phyloP scores from a whole-genome alignment of 257 asterid genomes.

The Fraxinus pennsylvanica region DNA sequence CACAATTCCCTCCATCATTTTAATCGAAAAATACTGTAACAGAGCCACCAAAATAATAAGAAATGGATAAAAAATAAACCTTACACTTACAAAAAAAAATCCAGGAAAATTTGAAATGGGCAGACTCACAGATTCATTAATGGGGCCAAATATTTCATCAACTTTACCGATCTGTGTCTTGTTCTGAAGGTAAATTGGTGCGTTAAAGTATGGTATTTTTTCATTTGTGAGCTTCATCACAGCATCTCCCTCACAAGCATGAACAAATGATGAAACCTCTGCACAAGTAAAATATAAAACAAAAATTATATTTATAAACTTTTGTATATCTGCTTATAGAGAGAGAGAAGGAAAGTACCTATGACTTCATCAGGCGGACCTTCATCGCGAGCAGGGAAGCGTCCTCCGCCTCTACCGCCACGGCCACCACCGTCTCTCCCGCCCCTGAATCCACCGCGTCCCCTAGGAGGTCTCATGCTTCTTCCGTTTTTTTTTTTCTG shows the following conservation, averaged over 20 bases:
- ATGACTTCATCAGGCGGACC: conserved; percentile 70
- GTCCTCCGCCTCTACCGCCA: conserved; percentile 46
- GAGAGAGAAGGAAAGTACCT: conserved; percentile 39
- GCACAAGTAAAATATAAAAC: conserved; percentile 12
- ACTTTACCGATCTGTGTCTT: conserved; percentile 98
- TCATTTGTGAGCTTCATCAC: conserved; percentile 84
- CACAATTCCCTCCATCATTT: conserved; percentile 90
- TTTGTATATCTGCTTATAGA: neutral
- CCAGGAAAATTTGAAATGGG: neutral
- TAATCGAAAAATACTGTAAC: conserved; percentile 68
- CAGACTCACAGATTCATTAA: conserved; percentile 87
- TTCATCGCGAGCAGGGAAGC: conserved; percentile 60
- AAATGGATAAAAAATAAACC: neutral
- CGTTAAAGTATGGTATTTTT: conserved; percentile 90
- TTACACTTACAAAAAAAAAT: neutral
- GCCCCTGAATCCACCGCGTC: conserved; percentile 65
- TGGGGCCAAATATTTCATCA: conserved; percentile 97
- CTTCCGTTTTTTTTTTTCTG: neutral
- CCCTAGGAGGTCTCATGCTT: conserved; percentile 92
- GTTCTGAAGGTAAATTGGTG: conserved; percentile 88
- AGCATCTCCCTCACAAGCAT: conserved; percentile 96
- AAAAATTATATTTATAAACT: neutral
- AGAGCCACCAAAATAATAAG: neutral
- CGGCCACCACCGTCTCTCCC: conserved; percentile 50
- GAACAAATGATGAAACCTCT: conserved; percentile 80